phyloP scores from a whole-genome alignment of 495 filamentous ascomycete species.

The Hypoxylon cercidicola region DNA sequence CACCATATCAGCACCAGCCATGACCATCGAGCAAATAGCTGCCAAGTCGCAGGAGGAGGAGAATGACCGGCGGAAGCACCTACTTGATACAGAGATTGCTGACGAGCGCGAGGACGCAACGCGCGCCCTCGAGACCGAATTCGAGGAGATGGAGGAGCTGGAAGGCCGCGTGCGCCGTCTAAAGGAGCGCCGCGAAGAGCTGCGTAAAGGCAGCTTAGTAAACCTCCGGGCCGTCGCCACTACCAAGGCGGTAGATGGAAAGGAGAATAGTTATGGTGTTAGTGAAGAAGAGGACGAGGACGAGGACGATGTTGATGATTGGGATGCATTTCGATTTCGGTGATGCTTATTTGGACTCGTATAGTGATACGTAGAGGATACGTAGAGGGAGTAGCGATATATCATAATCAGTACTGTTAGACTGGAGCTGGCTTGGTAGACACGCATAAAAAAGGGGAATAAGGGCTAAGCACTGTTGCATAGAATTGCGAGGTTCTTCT shows the following conservation, averaged over 20 bases:
- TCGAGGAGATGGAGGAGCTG: constrained; percentile 93
- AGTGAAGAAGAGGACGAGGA: constrained; percentile 50
- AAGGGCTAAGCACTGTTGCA: not conserved
- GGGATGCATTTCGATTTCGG: constrained; percentile 76
- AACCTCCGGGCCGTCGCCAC: constrained; percentile 47
- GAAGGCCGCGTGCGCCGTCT: constrained; percentile 81
- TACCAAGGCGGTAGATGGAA: constrained; percentile 24
- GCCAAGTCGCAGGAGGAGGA: constrained; percentile 71
- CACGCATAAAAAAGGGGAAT: not conserved
- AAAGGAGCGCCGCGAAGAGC: constrained; percentile 71
- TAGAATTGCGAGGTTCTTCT: too few species aligned
- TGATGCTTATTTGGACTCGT: too few species aligned
- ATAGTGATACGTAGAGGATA: too few species aligned
- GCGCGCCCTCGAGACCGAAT: constrained; percentile 82
- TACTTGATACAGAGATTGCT: constrained; percentile 65
- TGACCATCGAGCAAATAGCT: constrained; percentile 78
- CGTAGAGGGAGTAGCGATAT: too few species aligned
- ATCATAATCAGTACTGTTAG: too few species aligned
- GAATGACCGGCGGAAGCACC: constrained; percentile 67
- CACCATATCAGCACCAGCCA: constrained; percentile 75
- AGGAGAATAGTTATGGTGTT: constrained; percentile 38
- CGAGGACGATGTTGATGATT: constrained; percentile 68
- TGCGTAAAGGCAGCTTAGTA: constrained; percentile 51
- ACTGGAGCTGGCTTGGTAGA: too few species aligned
- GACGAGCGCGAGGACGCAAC: constrained; percentile 89